These are phyloP conservation scores for Yamadazyma atmosphaerica DNA, from an alignment of 1,139 yeast species.

Conservation along the genomic window DNA sequence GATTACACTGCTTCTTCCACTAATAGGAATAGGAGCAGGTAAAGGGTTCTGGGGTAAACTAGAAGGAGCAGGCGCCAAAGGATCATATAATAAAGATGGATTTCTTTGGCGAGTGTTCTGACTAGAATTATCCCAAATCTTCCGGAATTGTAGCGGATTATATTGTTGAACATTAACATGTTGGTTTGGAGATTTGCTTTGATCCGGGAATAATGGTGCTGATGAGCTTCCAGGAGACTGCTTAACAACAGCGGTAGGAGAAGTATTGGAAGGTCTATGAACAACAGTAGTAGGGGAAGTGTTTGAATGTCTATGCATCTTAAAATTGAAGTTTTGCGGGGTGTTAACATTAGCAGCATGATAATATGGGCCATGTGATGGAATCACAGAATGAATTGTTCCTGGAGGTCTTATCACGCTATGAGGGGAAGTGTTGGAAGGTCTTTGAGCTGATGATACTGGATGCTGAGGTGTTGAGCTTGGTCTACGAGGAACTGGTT, in stretches of 20 bases:
- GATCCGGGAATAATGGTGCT: neutral
- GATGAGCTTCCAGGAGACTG: no score
- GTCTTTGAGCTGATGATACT: slow-evolving; percentile 6
- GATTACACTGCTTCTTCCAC: slow-evolving; percentile 5
- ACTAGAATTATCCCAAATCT: slow-evolving; percentile 34
- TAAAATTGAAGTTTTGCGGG: neutral
- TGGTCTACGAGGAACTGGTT: slow-evolving; percentile 12
- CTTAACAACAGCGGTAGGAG: slow-evolving; percentile 8
- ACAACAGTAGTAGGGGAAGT: slow-evolving; percentile 8
- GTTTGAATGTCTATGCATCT: slow-evolving; percentile 6
- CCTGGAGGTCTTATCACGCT: slow-evolving; percentile 4
- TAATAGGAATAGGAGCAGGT: slow-evolving; percentile 5
- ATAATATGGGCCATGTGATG: no score
- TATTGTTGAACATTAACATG: slow-evolving; percentile 20
- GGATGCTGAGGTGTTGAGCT: slow-evolving; percentile 2
- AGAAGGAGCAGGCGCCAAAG: slow-evolving; percentile 31
- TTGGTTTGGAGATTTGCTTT: slow-evolving; percentile 2
- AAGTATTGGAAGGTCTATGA: slow-evolving; percentile 8
- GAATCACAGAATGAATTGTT: neutral
- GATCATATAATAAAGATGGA: slow-evolving; percentile 39
- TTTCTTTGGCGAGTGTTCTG: slow-evolving; percentile 26
- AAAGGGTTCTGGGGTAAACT: slow-evolving; percentile 7
- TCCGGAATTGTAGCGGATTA: slow-evolving; percentile 38
- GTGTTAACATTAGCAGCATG: neutral
- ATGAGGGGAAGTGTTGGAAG: slow-evolving; percentile 12